These are phyloP conservation scores for Obba rivulosa DNA, from an alignment of 768 basidiomycete species.

Conservation along the genomic window DNA sequence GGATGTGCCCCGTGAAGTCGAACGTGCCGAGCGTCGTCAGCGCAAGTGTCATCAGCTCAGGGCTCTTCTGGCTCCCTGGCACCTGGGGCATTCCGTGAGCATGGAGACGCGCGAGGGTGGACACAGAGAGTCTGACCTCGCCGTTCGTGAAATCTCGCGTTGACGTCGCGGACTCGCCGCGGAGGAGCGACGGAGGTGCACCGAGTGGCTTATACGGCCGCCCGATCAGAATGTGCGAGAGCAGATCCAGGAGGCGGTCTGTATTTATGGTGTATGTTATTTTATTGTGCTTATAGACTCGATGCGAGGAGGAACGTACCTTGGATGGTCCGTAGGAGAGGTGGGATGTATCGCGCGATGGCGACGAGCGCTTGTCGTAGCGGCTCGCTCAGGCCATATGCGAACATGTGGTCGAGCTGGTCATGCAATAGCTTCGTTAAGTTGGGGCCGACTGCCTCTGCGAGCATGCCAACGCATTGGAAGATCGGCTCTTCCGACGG, in stretches of 20 bases:
- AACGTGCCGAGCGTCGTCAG: conserved; percentile 84
- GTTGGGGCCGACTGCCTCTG: conserved; percentile 91
- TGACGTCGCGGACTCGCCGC: conserved; percentile 44
- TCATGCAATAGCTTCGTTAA: conserved; percentile 94
- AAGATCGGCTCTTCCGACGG: conserved; percentile 94
- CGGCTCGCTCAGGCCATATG: conserved; percentile 87
- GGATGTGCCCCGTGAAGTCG: conserved; percentile 90
- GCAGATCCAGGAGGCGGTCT: conserved; percentile 87
- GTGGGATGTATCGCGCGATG: conserved; percentile 84
- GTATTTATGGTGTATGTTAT: neutral
- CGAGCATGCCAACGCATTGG: conserved; percentile 96
- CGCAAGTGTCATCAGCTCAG: conserved; percentile 75
- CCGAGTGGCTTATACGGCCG: conserved; percentile 86
- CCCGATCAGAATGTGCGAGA: conserved; percentile 77
- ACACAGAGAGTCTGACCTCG: conserved; percentile 36
- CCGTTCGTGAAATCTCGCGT: conserved; percentile 47
- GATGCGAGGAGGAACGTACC: conserved; percentile 36
- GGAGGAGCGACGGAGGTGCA: conserved; percentile 60
- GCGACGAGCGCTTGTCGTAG: conserved; percentile 78
- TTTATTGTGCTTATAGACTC: neutral
- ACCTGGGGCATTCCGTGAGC: conserved; percentile 26
- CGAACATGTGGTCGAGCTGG: conserved; percentile 94
- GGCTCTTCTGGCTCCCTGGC: conserved; percentile 50
- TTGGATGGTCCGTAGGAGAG: conserved; percentile 88
- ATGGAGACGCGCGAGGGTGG: neutral